A percentile compares a stretch with the other conserved stretches of the same genome.
Conservation (phyloP, 1,139 yeast genomes). For the Nadsonia commutata region DNA sequence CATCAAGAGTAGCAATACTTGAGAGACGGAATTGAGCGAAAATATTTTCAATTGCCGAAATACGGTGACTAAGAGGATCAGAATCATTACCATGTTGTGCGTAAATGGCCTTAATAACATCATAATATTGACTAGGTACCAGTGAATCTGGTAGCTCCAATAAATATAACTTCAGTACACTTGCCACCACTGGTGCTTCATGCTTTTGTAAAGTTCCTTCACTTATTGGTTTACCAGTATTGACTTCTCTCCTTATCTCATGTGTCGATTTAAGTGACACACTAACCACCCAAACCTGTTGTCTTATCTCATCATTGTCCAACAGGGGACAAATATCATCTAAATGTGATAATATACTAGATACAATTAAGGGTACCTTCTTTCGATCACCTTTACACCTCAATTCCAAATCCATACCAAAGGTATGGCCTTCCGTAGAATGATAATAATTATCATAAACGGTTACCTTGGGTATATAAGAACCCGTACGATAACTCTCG, state of each 20-base stretch:
- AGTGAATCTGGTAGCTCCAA: conserved; percentile 75
- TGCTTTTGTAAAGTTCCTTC: conserved; percentile 19
- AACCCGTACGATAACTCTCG: conserved; percentile 61
- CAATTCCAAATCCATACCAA: conserved; percentile 68
- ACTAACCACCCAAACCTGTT: conserved; percentile 55
- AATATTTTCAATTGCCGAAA: conserved; percentile 49
- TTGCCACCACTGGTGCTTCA: conserved; percentile 48
- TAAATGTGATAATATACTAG: conserved; percentile 51
- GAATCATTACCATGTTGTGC: conserved; percentile 34
- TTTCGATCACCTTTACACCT: conserved; percentile 62
- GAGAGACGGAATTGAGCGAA: conserved; percentile 54
- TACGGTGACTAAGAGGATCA: conserved; percentile 25
- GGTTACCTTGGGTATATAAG: conserved; percentile 58
- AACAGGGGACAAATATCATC: conserved; percentile 64
- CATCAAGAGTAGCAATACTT: conserved; percentile 68
- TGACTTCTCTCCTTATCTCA: conserved; percentile 42
- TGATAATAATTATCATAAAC: conserved; percentile 70
- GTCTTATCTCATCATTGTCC: conserved; percentile 53
- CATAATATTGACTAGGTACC: conserved; percentile 51
- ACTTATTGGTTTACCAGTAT: conserved; percentile 27
- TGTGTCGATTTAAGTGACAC: conserved; percentile 54
- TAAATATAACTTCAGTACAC: conserved; percentile 57
- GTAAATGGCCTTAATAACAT: conserved; percentile 54
- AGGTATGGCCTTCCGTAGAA: conserved; percentile 57
- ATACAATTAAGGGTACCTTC: conserved; percentile 58